Base-by-base conservation (phyloP, 2,329 filamentous ascomycete genomes). In the Botrytis medusae region DNA sequence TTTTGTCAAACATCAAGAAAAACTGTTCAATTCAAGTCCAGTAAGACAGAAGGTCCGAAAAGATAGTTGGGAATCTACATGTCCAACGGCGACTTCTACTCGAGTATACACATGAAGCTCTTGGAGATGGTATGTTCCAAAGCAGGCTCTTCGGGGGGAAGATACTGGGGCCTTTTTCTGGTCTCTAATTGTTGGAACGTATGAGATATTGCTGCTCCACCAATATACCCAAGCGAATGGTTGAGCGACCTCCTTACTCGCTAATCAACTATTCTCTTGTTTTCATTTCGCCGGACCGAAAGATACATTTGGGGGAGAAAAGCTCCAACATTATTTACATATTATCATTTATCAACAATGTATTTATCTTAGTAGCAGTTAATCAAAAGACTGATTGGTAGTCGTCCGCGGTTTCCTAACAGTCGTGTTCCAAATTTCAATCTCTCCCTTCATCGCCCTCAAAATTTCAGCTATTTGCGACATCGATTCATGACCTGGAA, bases 241-340 rank as follows among this genome's bases (percentile, higher is more conserved):
- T 25, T 78, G 75, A 54, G 77, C 76, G 16, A 46, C 69, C 34
- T 73, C 74, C 18, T 86, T 88, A 71, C 83, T 88, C 79, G 78
- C 87, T 4, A 89, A 89, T 77, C 83, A 87, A 0, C 83, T 89
- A 20, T 88, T 87, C 0, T 86, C 89, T 77, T 85, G 83, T 73
- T 88, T 87, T 78, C 22, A 51, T 10, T 14, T 51, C 22, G 4
- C 10, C 10, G 4, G 84, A 89, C 6, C 12, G 29, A 54, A 2
- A 29, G 14, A n/a, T 7, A n/a, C 4, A n/a, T 48, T 48, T 9
- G 79, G 81, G 3, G 77, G 77, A 32, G 76, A 79, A 79, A 4
- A 71, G 72, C 2, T 72, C 83, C 18, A 79, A 82, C 46, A 81
- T 81, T 1, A 78, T 86, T 18, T 86, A 85, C 74, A 79, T 86